These are phyloP conservation scores for Dactylellina sp. DNA, from an alignment of 2,329 filamentous ascomycete species.

Conservation along the genomic window DNA sequence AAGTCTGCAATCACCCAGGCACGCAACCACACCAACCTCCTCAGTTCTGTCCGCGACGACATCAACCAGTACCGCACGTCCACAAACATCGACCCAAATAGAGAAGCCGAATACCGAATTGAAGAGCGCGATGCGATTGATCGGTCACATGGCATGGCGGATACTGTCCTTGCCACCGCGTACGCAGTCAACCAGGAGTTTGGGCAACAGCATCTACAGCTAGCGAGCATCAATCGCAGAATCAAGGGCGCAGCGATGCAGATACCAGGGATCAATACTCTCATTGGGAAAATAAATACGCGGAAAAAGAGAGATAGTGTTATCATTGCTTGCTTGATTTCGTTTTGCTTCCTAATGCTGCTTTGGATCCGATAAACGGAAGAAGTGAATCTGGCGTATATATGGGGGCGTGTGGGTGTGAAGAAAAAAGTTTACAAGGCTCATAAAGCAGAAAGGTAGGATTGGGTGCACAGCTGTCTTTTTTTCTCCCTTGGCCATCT, in stretches of 20 bases:
- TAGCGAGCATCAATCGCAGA: slow-evolving; percentile 87
- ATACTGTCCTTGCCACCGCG: slow-evolving; percentile 91
- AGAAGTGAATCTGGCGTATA: slow-evolving; percentile 56
- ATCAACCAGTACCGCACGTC: slow-evolving; percentile 84
- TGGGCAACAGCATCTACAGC: slow-evolving; percentile 83
- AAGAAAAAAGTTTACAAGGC: background rate
- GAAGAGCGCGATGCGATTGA: slow-evolving; percentile 87
- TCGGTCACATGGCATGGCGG: slow-evolving; percentile 87
- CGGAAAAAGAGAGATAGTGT: slow-evolving; percentile 96
- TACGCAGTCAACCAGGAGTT: slow-evolving; percentile 97
- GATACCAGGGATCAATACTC: slow-evolving; percentile 89
- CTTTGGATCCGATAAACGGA: slow-evolving; percentile 76
- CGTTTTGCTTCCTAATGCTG: slow-evolving; percentile 88
- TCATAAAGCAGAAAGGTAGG: slow-evolving; percentile 9
- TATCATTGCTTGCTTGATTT: slow-evolving; percentile 90
- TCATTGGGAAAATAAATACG: slow-evolving; percentile 91
- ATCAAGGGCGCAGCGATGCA: slow-evolving; percentile 91
- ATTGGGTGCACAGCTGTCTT: slow-evolving; percentile 6
- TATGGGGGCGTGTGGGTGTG: background rate
- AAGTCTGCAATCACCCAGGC: slow-evolving; percentile 79
- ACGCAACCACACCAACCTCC: slow-evolving; percentile 87
- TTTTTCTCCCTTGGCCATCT: slow-evolving; percentile 8
- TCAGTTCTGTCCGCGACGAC: slow-evolving; percentile 89
- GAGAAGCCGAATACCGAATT: slow-evolving; percentile 97
- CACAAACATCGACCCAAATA: slow-evolving; percentile 58